Conservation (phyloP, 371 early-diverging fungal genomes). For the Globomyces sp. region DNA sequence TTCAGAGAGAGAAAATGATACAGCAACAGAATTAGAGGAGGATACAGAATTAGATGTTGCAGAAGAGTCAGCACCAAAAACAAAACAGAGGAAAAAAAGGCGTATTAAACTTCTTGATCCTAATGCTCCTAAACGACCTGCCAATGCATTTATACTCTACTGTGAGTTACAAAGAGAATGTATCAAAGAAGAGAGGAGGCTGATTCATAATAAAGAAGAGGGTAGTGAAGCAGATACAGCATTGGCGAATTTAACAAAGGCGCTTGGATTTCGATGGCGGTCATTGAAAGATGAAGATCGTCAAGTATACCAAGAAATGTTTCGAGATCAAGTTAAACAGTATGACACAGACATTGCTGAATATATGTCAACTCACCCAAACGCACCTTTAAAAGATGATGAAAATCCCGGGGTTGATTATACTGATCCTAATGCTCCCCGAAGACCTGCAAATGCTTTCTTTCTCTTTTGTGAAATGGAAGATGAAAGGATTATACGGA, state of each 20-base stretch:
- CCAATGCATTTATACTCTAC: constrained; percentile 65
- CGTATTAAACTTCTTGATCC: constrained; percentile 45
- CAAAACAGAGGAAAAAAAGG: constrained; percentile 6
- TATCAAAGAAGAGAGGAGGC: constrained; percentile 48
- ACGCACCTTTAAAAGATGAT: background rate
- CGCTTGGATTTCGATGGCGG: constrained; percentile 29
- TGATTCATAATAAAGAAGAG: constrained; percentile 2
- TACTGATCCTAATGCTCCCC: constrained; percentile 63
- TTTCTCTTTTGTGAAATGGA: constrained; percentile 58
- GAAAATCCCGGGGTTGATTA: constrained; percentile 1
- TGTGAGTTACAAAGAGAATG: constrained; percentile 58
- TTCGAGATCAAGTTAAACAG: constrained; percentile 17
- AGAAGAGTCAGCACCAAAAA: background rate
- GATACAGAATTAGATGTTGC: background rate
- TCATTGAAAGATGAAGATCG: constrained; percentile 17
- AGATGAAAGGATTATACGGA: constrained; percentile 55
- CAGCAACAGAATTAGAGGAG: background rate
- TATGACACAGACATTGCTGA: constrained; percentile 14
- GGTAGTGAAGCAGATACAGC: constrained; percentile 13
- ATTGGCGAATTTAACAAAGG: constrained; percentile 33
- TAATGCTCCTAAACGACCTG: constrained; percentile 66
- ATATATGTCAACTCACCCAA: constrained; percentile 10
- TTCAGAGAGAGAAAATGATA: constrained; percentile 5
- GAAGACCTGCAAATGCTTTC: constrained; percentile 64
- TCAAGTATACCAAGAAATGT: constrained; percentile 18